Evolutionary conservation across 768 basidiomycete species (phyloP).

Genomic region (Cystofilobasidium bisporidii): DNA sequence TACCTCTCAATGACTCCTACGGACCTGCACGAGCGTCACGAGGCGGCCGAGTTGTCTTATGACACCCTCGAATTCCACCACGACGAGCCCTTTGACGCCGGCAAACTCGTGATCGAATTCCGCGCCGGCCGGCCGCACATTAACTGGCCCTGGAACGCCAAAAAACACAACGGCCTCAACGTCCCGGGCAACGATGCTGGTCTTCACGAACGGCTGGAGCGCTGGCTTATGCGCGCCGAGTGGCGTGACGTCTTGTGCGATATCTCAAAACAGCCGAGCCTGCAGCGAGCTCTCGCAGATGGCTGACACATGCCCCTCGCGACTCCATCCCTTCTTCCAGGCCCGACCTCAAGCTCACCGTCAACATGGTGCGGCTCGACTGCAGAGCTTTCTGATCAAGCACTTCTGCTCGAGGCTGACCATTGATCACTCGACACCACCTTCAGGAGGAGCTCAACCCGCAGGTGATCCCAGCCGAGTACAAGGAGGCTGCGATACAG

Average conservation of each 20-base stretch:
- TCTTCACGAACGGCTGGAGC: neutral
- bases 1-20: constrained; percentile 20
- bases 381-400: too few relatives aligned
- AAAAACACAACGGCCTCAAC: neutral
- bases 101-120: constrained; percentile 17
- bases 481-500: constrained; percentile 7
- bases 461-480: constrained; percentile 19
- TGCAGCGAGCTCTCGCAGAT: neutral
- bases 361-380: constrained; percentile 11
- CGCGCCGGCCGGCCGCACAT: neutral
- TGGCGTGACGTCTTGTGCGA: constrained; percentile 17
- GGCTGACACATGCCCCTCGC: neutral
- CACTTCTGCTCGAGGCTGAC: too few relatives aligned
- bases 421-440: too few relatives aligned
- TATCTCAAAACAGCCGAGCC: too few relatives aligned
- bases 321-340: neutral
- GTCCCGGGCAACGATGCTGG: constrained; percentile 12
- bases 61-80: constrained; percentile 5
- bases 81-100: constrained; percentile 2
- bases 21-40: constrained; percentile 11
- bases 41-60: constrained; percentile 10
- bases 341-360: constrained; percentile 7
- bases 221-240: constrained; percentile 10
- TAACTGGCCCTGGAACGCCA: constrained; percentile 26
- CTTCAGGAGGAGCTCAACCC: constrained; percentile 23